phyloP scores from a whole-genome alignment of 768 basidiomycete genomes.

The Lentinula edodes region DNA sequence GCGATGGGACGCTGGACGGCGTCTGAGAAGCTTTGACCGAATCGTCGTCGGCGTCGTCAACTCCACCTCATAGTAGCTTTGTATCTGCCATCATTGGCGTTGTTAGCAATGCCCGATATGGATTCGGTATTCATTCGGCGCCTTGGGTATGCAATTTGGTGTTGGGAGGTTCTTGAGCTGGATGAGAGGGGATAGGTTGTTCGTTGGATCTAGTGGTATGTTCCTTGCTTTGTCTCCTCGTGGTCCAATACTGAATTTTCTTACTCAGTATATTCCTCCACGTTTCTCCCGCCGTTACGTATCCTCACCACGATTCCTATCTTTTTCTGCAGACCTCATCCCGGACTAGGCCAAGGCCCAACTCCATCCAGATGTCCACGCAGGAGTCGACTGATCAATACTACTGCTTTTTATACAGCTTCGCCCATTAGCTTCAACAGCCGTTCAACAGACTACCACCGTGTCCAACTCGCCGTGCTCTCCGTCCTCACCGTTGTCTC shows the following conservation, averaged over 20 bases:
- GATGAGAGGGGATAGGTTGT: too few species aligned
- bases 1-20: conserved; percentile 70
- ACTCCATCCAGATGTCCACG: conserved; percentile 64
- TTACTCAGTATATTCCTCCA: too few species aligned
- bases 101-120: conserved; percentile 50
- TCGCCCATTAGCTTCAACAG: conserved; percentile 64
- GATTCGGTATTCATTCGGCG: conserved; percentile 12
- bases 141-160: conserved; percentile 29
- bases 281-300: too few species aligned
- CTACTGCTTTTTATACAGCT: conserved; percentile 44
- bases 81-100: conserved; percentile 54
- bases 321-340: conserved; percentile 72
- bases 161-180: conserved; percentile 18
- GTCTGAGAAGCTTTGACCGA: conserved; percentile 47
- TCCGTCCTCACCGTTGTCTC: conserved; percentile 65
- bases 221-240: too few species aligned
- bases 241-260: too few species aligned
- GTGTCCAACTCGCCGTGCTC: conserved; percentile 81
- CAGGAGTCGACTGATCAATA: conserved; percentile 23
- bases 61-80: conserved; percentile 33
- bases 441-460: conserved; percentile 64
- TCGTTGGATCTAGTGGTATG: too few species aligned
- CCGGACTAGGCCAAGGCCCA: conserved; percentile 53
- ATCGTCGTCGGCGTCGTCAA: background rate
- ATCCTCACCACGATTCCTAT: conserved; percentile 27